phyloP scores from a whole-genome alignment of 352 stramenopile species.

The Pythium grandisporangium region DNA sequence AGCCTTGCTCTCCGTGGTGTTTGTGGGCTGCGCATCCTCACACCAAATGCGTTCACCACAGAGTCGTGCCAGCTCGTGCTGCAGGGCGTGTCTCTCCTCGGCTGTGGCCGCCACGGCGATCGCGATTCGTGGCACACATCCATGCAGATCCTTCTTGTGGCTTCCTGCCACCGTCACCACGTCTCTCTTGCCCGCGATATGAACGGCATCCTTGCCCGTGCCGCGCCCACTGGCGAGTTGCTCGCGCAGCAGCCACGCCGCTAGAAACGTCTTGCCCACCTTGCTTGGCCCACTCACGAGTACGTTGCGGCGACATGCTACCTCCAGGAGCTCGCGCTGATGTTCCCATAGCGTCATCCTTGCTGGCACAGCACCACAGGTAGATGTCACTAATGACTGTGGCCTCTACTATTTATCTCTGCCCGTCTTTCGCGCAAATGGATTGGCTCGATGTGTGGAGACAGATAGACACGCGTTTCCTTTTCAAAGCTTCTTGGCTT shows the following conservation, averaged over 20 bases:
- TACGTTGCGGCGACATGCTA: conserved; percentile 51
- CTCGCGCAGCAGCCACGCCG: conserved; percentile 41
- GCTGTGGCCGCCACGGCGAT: conserved; percentile 33
- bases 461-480: background rate
- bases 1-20: background rate
- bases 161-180: no score
- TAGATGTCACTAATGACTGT: no score
- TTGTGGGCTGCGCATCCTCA: conserved; percentile 4
- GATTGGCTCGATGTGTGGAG: no score
- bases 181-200: no score
- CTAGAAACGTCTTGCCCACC: conserved; percentile 69
- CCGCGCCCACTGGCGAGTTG: conserved; percentile 2
- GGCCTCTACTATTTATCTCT: no score
- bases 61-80: conserved; percentile 29
- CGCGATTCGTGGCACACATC: no score
- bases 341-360: conserved; percentile 15
- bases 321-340: conserved; percentile 58
- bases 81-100: conserved; percentile 16
- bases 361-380: no score
- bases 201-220: background rate
- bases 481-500: background rate
- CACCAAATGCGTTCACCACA: conserved; percentile 27
- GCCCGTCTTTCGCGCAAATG: no score
- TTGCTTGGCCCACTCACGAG: conserved; percentile 41
- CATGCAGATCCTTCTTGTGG: no score